phyloP scores from a whole-genome alignment of 441 rosid species.

The Gossypium gossypioides region DNA sequence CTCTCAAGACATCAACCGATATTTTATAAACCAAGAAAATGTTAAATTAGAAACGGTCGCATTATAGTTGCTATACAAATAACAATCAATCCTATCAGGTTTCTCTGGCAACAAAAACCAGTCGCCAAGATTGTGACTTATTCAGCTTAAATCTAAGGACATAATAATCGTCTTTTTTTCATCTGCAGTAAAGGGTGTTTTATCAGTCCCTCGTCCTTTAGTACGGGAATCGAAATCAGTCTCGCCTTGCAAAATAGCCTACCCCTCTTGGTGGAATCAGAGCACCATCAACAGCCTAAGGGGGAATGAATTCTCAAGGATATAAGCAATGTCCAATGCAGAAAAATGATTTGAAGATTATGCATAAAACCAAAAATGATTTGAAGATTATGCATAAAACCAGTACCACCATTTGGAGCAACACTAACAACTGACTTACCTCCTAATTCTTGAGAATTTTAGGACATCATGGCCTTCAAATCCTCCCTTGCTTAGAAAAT shows the following conservation, averaged over 20 bases:
- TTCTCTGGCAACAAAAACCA: constrained; percentile 10
- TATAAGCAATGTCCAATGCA: background rate
- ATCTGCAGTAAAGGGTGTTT: background rate
- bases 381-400: background rate
- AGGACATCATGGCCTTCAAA: constrained; percentile 8
- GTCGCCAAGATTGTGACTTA: constrained; percentile 14
- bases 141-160: constrained; percentile 16
- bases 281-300: background rate
- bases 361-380: background rate
- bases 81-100: constrained; percentile 6
- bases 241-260: background rate
- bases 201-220: constrained; percentile 7
- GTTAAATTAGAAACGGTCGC: constrained; percentile 5
- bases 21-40: constrained; percentile 9
- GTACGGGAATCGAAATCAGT: constrained; percentile 5
- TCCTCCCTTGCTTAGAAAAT: constrained; percentile 35
- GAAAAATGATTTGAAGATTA: background rate
- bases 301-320: background rate
- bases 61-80: background rate
- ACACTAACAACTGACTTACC: background rate
- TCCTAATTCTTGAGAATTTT: background rate
- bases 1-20: background rate
- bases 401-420: constrained; percentile 20
- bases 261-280: background rate
- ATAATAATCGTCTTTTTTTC: constrained; percentile 22